Conservation (phyloP, 2,329 filamentous ascomycete genomes). For the Neonectria hederae region DNA sequence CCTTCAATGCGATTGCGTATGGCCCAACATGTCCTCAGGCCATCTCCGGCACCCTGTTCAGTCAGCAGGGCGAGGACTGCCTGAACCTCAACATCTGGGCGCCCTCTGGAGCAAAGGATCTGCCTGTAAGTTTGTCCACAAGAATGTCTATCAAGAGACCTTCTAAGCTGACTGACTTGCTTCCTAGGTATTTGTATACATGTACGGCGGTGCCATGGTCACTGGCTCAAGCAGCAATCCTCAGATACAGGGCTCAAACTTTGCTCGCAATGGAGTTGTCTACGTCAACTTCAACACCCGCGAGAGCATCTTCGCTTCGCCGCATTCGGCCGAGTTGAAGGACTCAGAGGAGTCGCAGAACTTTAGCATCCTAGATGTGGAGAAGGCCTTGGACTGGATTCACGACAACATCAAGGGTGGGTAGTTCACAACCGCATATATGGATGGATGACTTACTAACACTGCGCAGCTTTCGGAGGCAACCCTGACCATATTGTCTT, state of each 20-base stretch:
- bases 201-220: slow-evolving; percentile 50
- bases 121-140: slow-evolving; percentile 38
- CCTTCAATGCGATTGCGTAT: slow-evolving; percentile 29
- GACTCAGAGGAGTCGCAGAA: slow-evolving; percentile 33
- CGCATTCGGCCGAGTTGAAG: slow-evolving; percentile 51
- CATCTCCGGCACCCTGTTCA: slow-evolving; percentile 27
- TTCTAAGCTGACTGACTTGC: neutral
- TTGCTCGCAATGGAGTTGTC: slow-evolving; percentile 49
- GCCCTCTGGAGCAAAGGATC: slow-evolving; percentile 36
- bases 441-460: slow-evolving; percentile 8
- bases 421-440: neutral
- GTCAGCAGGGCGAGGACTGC: slow-evolving; percentile 50
- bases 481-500: slow-evolving; percentile 57
- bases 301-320: slow-evolving; percentile 56
- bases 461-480: slow-evolving; percentile 51
- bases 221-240: slow-evolving; percentile 52
- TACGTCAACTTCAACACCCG: slow-evolving; percentile 53
- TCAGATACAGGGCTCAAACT: slow-evolving; percentile 48
- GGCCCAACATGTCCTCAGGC: slow-evolving; percentile 39
- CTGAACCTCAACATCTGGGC: slow-evolving; percentile 54
- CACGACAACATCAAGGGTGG: slow-evolving; percentile 36
- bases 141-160: neutral
- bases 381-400: slow-evolving; percentile 42
- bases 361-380: slow-evolving; percentile 40
- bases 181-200: slow-evolving; percentile 49